Evolutionary conservation across 2,329 filamentous ascomycete species (phyloP), one percentile per base, ranked within the genome.

Genomic region (Thermoascus crustaceus): DNA sequence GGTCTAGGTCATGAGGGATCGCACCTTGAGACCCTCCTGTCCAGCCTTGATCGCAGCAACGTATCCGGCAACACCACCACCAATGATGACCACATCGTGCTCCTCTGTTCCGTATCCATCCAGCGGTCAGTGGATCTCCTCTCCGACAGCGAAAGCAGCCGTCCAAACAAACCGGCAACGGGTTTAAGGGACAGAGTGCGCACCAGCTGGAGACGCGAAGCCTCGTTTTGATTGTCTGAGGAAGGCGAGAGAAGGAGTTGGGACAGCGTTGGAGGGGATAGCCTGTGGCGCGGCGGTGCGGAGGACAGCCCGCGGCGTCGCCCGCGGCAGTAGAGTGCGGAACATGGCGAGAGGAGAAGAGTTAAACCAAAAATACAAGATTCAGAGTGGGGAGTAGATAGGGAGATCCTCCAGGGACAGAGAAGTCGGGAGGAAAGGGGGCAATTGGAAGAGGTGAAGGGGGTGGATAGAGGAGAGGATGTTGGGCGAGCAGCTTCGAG

Each of bases 1-100:
- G 31, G 26, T n/a, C n/a, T n/a, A n/a, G 18, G 9, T 14, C 24
- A 16, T 14, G 30, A 21, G 22, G 13, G 21, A 37, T 44, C 62
- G 43, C 71, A 93, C 88, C 80, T 95, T 96, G 63, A 98, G 67
- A 56, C 91, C 91, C 63, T 94, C 86, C 68, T 98, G 91, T 41
- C 88, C 91, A 56, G 91, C 91, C 73, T 96, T 98, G 74, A 98
- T 98, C 55, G 91, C 91, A 48, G 91, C 89, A 56, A 98, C 91
- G 70, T 98, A 98, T 60, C 91, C 91, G 53, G 89, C 91, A 57
- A 96, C 91, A 71, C 91, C 91, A 64, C 91, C 91, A 57, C 91
- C 91, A 58, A 98, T 94, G 67, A 98, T 88, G 58, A 98, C 82
- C 37, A 98, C 75, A 66, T 98, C 91, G 67, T 94, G 93, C 66